Evolutionary conservation across 805 yeast species (phyloP), one percentile per base, ranked within the genome.

Genomic region (Isabelozyma rhagii): DNA sequence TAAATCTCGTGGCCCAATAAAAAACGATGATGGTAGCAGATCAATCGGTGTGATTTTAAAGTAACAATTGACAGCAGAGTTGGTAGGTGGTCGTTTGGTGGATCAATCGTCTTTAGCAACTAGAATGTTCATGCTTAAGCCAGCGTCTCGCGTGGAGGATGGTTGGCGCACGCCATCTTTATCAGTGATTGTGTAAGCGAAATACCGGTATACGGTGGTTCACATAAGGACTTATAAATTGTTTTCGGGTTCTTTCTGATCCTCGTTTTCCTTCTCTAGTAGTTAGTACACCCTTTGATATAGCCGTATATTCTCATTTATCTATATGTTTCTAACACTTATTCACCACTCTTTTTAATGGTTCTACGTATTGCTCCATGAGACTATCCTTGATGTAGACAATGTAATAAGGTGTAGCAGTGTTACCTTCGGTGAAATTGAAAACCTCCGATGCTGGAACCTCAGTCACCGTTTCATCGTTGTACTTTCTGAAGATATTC

Each of bases 371-470:
- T 11, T 74, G 74, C 39, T 69, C 67, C 42, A 79, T 77, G 43
- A 77, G 59, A 17, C 82, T 87, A 44, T 86, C 83, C 57, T 82
- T 82, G 28, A 89, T 89, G 63, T 89, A 93, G 0, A 89, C 97
- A 45, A 94, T 74, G 64, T 89, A 93, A 60, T 93, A 93, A 3
- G 99, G 98, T 1, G 98, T 94, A 0, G 97, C 97, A 0, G 90
- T 85, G 63, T 90, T 90, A 0, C 81, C 84, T 43, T 75, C 80
- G 29, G 68, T 71, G 51, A 84, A 83, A 62, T 87, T 84, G 65
- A 85, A 80, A 3, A 88, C 88, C 61, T 87, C 90, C 5, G 72
- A 64, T 0, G 75, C 71, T 0, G 82, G 71, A 1, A 87, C 97
- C 55, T 86, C 96, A 2, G 90, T 82, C n/a, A 94, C 96, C n/a